These are phyloP conservation scores for Xylaria sp. DNA, from an alignment of 2,329 filamentous ascomycete genomes.

Conservation along the genomic window DNA sequence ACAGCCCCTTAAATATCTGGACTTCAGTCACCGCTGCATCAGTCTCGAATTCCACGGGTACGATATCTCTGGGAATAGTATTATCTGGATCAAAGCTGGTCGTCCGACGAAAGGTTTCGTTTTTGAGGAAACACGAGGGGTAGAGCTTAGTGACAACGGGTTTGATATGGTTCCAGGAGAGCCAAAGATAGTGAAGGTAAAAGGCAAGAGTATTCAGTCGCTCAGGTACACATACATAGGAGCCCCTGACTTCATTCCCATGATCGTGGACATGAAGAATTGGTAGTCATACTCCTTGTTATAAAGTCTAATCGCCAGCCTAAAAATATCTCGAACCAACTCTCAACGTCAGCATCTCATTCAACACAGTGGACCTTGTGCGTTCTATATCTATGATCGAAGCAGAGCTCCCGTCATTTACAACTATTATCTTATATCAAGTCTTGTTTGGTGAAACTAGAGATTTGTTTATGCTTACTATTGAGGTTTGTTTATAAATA, in stretches of 20 bases:
- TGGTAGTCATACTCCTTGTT: too few relatives aligned
- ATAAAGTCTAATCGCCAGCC: too few relatives aligned
- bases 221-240: slow-evolving; percentile 47
- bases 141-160: slow-evolving; percentile 65
- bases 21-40: slow-evolving; percentile 59
- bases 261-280: too few relatives aligned
- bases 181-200: slow-evolving; percentile 45
- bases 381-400: slow-evolving; percentile 35
- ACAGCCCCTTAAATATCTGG: slow-evolving; percentile 70
- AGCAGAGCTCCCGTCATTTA: background rate
- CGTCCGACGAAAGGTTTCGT: slow-evolving; percentile 68
- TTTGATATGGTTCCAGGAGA: slow-evolving; percentile 67
- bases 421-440: background rate
- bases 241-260: slow-evolving; percentile 29
- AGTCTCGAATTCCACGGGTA: slow-evolving; percentile 39
- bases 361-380: too few relatives aligned
- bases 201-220: slow-evolving; percentile 33
- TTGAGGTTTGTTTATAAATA: slow-evolving; percentile 4
- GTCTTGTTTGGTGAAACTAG: background rate
- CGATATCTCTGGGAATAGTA: slow-evolving; percentile 42
- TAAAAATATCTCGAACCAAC: too few relatives aligned
- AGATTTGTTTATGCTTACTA: slow-evolving; percentile 17
- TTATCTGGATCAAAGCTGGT: slow-evolving; percentile 50
- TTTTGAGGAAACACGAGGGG: slow-evolving; percentile 59
- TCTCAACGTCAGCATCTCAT: too few relatives aligned